phyloP scores from a whole-genome alignment of 345 rosid genomes.

The Salix arbutifolia region DNA sequence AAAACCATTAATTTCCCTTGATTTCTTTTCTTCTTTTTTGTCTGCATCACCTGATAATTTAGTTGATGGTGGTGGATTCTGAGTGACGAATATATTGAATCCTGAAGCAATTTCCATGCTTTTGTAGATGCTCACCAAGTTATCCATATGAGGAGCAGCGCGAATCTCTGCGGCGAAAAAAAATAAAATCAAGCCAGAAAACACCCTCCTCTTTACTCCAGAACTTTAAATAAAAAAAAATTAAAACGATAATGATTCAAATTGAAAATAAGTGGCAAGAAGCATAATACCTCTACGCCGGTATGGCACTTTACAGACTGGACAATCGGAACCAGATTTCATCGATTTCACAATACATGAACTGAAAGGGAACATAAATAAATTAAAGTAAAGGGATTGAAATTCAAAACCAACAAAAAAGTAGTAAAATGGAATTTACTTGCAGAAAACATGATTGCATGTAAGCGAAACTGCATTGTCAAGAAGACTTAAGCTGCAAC shows the following conservation, averaged over 20 bases:
- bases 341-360: conserved; percentile 70
- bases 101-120: conserved; percentile 89
- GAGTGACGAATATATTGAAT: conserved; percentile 53
- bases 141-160: conserved; percentile 92
- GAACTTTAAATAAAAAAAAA: not conserved
- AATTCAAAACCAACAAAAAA: not conserved
- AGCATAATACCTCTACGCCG: conserved; percentile 56
- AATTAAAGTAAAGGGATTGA: not conserved
- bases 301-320: conserved; percentile 77
- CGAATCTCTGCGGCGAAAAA: conserved; percentile 61
- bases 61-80: conserved; percentile 27
- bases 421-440: conserved; percentile 32
- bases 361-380: conserved; percentile 31
- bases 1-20: not conserved
- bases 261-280: not conserved
- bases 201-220: not conserved
- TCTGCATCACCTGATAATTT: conserved; percentile 43
- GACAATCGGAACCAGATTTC: conserved; percentile 69
- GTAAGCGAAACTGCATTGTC: conserved; percentile 62
- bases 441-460: conserved; percentile 93
- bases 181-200: not conserved
- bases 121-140: conserved; percentile 75
- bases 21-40: not conserved
- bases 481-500: conserved; percentile 72
- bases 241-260: not conserved